Evolutionary conservation across 306 rosid species (phyloP).

Genomic region (Rosa multiflora): DNA sequence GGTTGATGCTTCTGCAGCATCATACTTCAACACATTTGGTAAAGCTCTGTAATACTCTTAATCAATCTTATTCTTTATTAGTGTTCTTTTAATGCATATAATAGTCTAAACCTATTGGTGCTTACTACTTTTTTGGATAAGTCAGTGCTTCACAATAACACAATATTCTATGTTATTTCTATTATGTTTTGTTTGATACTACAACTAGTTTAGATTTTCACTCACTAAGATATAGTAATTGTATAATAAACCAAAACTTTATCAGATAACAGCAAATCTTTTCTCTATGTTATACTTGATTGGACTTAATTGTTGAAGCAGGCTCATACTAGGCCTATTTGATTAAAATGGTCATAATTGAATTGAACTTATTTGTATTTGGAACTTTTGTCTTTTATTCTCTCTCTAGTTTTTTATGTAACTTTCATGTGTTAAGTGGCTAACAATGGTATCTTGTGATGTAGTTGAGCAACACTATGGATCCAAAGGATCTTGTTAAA

Average conservation of each 20-base stretch:
- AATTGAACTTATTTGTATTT: too few relatives aligned
- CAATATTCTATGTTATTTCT: neutral
- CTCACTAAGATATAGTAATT: too few relatives aligned
- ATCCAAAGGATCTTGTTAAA: constrained; percentile 64
- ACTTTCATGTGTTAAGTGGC: neutral
- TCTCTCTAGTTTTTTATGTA: neutral
- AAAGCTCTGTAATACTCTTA: neutral
- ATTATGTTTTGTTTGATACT: neutral
- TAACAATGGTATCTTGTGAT: constrained; percentile 13
- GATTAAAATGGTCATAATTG: too few relatives aligned
- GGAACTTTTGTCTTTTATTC: neutral
- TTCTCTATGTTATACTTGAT: too few relatives aligned
- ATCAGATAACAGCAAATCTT: too few relatives aligned
- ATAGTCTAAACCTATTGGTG: neutral
- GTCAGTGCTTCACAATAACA: neutral
- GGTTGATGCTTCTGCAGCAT: too few relatives aligned
- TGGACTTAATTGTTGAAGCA: too few relatives aligned
- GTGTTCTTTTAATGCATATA: neutral
- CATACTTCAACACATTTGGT: too few relatives aligned
- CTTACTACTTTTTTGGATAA: neutral
- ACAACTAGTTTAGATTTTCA: too few relatives aligned
- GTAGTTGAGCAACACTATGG: constrained; percentile 83
- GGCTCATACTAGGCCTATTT: too few relatives aligned
- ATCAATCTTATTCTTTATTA: neutral
- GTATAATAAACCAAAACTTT: too few relatives aligned